Evolutionary conservation across 169 alveolate species (phyloP).

Genomic region (Cryptosporidium baileyi): DNA sequence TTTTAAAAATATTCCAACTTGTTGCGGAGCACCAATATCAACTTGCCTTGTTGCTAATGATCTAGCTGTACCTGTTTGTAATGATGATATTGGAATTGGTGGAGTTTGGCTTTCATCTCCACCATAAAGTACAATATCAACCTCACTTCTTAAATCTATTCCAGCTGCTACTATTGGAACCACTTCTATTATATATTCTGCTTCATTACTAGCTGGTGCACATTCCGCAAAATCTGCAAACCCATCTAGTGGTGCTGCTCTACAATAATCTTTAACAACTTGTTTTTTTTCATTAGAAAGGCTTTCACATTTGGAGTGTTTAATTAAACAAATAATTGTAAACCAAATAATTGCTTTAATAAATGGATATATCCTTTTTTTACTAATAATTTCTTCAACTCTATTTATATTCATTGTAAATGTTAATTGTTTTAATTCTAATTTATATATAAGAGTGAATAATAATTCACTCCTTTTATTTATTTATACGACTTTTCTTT

Average conservation of each 20-base stretch:
- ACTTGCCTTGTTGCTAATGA: slow-evolving; percentile 76
- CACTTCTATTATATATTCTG: slow-evolving; percentile 84
- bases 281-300: slow-evolving; percentile 8
- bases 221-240: slow-evolving; percentile 86
- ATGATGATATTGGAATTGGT: slow-evolving; percentile 79
- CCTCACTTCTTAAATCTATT: slow-evolving; percentile 80
- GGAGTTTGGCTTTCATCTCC: slow-evolving; percentile 82
- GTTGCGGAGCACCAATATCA: slow-evolving; percentile 84
- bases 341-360: slow-evolving; percentile 2
- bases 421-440: neutral
- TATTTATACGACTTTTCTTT: neutral
- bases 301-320: neutral
- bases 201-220: slow-evolving; percentile 83
- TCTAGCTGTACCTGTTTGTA: slow-evolving; percentile 80
- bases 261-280: slow-evolving; percentile 82
- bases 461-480: neutral
- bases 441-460: slow-evolving; percentile 16
- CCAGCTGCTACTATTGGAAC: slow-evolving; percentile 80
- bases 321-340: neutral
- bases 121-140: slow-evolving; percentile 72
- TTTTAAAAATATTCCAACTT: slow-evolving; percentile 79
- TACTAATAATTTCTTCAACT: too few relatives aligned
- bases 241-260: slow-evolving; percentile 83
- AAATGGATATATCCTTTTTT: too few relatives aligned
- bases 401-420: neutral